Evolutionary conservation across 306 rosid genomes (phyloP), one percentile per base, ranked within the genome.

Genomic region (Hippophae rhamnoides): DNA sequence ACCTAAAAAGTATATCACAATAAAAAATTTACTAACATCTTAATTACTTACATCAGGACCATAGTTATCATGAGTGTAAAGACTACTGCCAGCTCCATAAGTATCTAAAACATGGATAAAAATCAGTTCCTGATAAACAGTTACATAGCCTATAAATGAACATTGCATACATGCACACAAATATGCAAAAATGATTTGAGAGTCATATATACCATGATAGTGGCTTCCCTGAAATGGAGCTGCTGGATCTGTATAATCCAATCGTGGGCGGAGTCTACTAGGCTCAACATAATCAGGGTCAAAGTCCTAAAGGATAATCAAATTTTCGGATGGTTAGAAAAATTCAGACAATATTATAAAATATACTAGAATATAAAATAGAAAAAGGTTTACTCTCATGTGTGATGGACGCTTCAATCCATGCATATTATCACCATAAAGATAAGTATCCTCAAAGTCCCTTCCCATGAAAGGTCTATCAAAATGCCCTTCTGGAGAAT

Each of bases 261-360:
- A 67, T 66, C 87, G 80, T 2, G 83, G 89, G 55, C 87, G 90
- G 55, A 63, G n/a, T 71, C 86, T 72, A 59, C 31, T 66, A 45
- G 94, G 86, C 56, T 81, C 94, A 73, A 73, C 72, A 68, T 74
- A 71, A 69, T 74, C 87, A 72, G 84, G 84, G 51, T 78, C 90
- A 58, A 74, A 85, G 27, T 84, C 93, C 96, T 87, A 60, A 60
- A 65, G 52, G 18, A 64, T 11, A 10, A 48, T 55, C 45, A 70
- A 13, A 72, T 49, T 52, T 59, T 44, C 42, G 58, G 72, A 73
- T 10, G 41, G 14, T 47, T 48, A 59, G 67, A 46, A 55, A 55
- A 26, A 57, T 18, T 42, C 66, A 64, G 23, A 52, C 47, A 49
- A 60, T 63, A 69, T 26, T 44, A 61, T 5, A 50, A 6, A 52